These are phyloP conservation scores for Gossypium trilobum DNA, from an alignment of 441 rosid genomes.

Conservation along the genomic window DNA sequence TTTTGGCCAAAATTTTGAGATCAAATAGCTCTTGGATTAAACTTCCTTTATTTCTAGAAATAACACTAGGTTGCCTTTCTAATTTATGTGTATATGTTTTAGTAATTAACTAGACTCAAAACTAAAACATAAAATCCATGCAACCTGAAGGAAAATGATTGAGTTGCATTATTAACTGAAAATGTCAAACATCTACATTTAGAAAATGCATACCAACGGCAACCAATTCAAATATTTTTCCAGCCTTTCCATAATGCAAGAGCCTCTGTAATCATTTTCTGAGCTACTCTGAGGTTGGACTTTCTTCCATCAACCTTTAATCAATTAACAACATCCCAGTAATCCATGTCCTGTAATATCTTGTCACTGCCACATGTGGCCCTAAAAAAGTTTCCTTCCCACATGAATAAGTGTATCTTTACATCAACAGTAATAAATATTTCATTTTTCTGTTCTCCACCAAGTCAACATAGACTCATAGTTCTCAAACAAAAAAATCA, in stretches of 20 bases:
- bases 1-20: not conserved
- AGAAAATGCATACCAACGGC: constrained; percentile 1
- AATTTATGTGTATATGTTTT: not conserved
- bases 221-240: not conserved
- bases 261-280: not conserved
- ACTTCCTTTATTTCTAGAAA: not conserved
- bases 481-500: not conserved
- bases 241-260: constrained; percentile 1
- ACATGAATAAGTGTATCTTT: not conserved
- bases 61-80: not conserved
- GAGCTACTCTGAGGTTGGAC: not conserved
- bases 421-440: not conserved
- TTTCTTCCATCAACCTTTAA: constrained; percentile 2
- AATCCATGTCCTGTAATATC: not conserved
- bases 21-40: not conserved
- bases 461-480: not conserved
- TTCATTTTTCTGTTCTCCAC: not conserved
- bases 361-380: not conserved
- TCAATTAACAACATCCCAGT: not conserved
- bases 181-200: not conserved
- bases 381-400: not conserved
- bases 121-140: not conserved
- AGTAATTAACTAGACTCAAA: not conserved
- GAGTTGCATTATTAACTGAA: not conserved
- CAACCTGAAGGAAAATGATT: not conserved